Base-by-base conservation (phyloP, 176 grass and related monocot genomes). In the Tillandsia leiboldiana region DNA sequence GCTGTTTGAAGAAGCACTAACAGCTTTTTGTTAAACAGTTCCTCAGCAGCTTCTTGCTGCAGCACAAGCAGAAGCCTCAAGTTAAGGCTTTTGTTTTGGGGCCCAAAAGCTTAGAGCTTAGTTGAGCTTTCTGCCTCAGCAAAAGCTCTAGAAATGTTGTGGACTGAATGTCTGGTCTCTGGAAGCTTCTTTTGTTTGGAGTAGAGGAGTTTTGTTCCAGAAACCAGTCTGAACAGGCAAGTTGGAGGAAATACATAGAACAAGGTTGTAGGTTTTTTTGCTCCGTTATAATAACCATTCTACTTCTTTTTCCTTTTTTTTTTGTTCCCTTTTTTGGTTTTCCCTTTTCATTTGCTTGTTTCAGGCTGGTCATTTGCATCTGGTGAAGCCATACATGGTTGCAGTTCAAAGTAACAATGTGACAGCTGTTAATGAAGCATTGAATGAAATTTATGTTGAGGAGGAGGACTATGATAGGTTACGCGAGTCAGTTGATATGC, bases 321-420 rank as follows among this genome's bases (percentile, higher is more conserved):
- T 54, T 76, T n/a, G 12, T 24, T 81, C 1, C 11, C 1, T 49
- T 17, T 50, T 51, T 11, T 83, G 49, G 68, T 59, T 65, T 82
- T 11, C 26, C 51, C 56, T 33, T 53, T 64, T 73, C 33, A 22
- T 8, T 67, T 70, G 67, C 51, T 75, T 85, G 76, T 48, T 72
- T 80, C 64, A 97, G 93, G 93, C 93, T 87, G 84, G 81, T 2
- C 75, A 87, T 27, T 83, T 97, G 82, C 93, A 97, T 85, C 84
- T 99, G 33, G 87, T 99, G 72, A 99, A 99, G 69, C 90, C 87
- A 9, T 99, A 99, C 62, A 93, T 99, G 94, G 90, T 99, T 83
- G 90, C 90, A 49, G 94, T 99, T 79, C 94, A 99, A 82, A 90
- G 90, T 59, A 93, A 99, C 77, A 93, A 99, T 86, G 90, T 99